Evolutionary conservation across 2,329 filamentous ascomycete genomes (phyloP).

Genomic region (Amauroascus verrucosus): DNA sequence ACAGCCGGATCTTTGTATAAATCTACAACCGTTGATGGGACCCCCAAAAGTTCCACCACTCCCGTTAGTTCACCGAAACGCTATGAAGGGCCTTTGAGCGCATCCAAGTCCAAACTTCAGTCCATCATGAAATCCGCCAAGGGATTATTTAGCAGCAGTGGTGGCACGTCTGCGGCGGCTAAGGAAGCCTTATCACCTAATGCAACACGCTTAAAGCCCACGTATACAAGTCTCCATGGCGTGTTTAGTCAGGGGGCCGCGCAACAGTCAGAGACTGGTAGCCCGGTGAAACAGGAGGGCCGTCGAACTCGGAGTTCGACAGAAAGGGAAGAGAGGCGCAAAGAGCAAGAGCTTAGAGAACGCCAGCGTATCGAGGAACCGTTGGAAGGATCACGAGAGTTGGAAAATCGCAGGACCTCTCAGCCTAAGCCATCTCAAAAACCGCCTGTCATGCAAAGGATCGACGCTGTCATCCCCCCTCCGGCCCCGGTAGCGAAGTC

Average conservation of each 20-base stretch:
- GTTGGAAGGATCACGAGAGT: conserved; percentile 26
- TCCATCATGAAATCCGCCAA: conserved; percentile 83
- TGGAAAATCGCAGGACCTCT: conserved; percentile 27
- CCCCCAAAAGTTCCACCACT: conserved; percentile 46
- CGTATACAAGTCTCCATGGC: conserved; percentile 21
- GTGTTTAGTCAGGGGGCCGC: conserved; percentile 15
- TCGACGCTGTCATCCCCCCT: conserved; percentile 21
- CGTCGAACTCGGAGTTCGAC: conserved; percentile 50
- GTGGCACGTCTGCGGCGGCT: conserved; percentile 47
- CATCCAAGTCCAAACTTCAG: conserved; percentile 84
- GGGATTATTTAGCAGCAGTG: conserved; percentile 70
- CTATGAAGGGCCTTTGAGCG: conserved; percentile 73
- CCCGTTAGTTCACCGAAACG: conserved; percentile 47
- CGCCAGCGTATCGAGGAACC: conserved; percentile 27
- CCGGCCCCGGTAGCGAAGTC: conserved; percentile 15
- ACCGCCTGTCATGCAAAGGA: conserved; percentile 26
- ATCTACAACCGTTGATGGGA: conserved; percentile 51
- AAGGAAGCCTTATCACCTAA: conserved; percentile 45
- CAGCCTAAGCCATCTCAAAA: conserved; percentile 28
- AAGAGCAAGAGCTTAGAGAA: conserved; percentile 19
- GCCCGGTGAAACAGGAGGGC: conserved; percentile 28
- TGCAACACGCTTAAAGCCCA: conserved; percentile 24
- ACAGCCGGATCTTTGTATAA: conserved; percentile 45
- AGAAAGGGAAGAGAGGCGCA: conserved; percentile 42
- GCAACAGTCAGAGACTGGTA: conserved; percentile 21